phyloP scores from a whole-genome alignment of 2,329 filamentous ascomycete genomes.

The Colletotrichum zoysiae region DNA sequence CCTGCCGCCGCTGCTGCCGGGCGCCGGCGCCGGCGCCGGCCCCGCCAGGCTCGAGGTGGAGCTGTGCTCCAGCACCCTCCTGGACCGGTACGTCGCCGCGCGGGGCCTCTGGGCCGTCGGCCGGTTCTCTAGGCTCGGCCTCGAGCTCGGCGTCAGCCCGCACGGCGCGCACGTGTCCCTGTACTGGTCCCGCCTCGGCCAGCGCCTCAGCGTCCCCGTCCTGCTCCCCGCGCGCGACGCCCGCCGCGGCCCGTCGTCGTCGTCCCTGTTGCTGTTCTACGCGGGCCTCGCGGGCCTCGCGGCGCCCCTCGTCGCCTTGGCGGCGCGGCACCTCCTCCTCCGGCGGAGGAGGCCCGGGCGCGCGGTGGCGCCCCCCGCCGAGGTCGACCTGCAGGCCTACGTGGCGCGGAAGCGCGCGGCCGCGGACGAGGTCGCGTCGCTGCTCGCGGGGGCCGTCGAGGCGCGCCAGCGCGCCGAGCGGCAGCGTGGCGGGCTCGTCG shows the following conservation, averaged over 20 bases:
- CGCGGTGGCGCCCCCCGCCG: not conserved
- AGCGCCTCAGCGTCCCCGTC: slow-evolving; percentile 59
- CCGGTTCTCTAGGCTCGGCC: slow-evolving; percentile 56
- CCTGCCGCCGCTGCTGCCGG: slow-evolving; percentile 50
- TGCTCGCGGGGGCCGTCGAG: slow-evolving; percentile 57
- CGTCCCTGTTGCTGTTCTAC: slow-evolving; percentile 57
- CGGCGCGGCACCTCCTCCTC: slow-evolving; percentile 52
- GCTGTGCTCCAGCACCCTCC: slow-evolving; percentile 53
- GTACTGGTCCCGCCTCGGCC: slow-evolving; percentile 61
- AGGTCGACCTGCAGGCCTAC: slow-evolving; percentile 43
- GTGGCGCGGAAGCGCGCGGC: slow-evolving; percentile 55
- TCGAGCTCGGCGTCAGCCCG: slow-evolving; percentile 59
- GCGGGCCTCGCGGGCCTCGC: slow-evolving; percentile 53
- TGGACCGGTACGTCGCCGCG: slow-evolving; percentile 56
- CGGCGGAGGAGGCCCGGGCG: slow-evolving; percentile 31
- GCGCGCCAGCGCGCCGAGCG: slow-evolving; percentile 53
- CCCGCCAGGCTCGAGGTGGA: slow-evolving; percentile 58
- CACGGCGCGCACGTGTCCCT: slow-evolving; percentile 59
- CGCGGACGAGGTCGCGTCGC: slow-evolving; percentile 59
- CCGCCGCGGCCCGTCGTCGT: slow-evolving; percentile 45
- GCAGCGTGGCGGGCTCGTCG: slow-evolving; percentile 57
- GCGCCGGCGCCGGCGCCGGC: slow-evolving; percentile 42
- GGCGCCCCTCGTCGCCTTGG: slow-evolving; percentile 57
- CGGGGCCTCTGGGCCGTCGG: slow-evolving; percentile 59
- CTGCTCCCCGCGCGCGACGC: slow-evolving; percentile 52